phyloP scores from a whole-genome alignment of 768 basidiomycete species.

The Coprinopsis cinerea region DNA sequence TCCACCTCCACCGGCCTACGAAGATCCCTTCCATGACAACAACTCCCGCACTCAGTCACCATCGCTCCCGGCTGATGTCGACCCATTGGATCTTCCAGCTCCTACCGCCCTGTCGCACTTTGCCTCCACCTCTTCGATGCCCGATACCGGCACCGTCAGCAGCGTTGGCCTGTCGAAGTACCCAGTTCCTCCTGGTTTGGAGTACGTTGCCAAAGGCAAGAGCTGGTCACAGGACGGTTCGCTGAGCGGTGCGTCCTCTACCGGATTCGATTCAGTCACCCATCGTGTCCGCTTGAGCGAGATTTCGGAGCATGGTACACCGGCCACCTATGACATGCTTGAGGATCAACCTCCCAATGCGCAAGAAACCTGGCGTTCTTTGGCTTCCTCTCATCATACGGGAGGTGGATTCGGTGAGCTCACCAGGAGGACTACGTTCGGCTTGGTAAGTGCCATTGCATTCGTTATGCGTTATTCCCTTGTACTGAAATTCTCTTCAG shows the following conservation, averaged over 20 bases:
- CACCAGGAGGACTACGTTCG: constrained; percentile 53
- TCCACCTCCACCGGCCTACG: constrained; percentile 20
- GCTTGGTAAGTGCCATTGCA: constrained; percentile 42
- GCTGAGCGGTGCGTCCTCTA: constrained; percentile 10
- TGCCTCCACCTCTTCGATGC: constrained; percentile 30
- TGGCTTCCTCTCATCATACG: constrained; percentile 35
- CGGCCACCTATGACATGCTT: constrained; percentile 50
- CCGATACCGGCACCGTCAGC: constrained; percentile 26
- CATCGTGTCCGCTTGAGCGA: constrained; percentile 1
- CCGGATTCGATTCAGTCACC: constrained; percentile 11
- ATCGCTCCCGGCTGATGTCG: constrained; percentile 11
- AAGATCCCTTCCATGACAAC: constrained; percentile 14
- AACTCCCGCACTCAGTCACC: constrained; percentile 3
- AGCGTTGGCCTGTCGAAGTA: constrained; percentile 23
- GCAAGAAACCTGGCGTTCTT: constrained; percentile 52
- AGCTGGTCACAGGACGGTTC: constrained; percentile 26
- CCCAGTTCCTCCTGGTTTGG: constrained; percentile 34
- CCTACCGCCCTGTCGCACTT: constrained; percentile 55
- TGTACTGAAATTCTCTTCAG: constrained; percentile 21
- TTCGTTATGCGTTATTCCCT: constrained; percentile 1
- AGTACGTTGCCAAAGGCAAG: constrained; percentile 20
- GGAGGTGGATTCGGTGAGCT: constrained; percentile 18
- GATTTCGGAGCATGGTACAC: constrained; percentile 23
- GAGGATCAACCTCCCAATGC: constrained; percentile 68
- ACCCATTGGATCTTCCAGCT: constrained; percentile 35